These are phyloP conservation scores for Colletotrichum acutatum DNA, from an alignment of 2,329 filamentous ascomycete genomes.

Conservation along the genomic window DNA sequence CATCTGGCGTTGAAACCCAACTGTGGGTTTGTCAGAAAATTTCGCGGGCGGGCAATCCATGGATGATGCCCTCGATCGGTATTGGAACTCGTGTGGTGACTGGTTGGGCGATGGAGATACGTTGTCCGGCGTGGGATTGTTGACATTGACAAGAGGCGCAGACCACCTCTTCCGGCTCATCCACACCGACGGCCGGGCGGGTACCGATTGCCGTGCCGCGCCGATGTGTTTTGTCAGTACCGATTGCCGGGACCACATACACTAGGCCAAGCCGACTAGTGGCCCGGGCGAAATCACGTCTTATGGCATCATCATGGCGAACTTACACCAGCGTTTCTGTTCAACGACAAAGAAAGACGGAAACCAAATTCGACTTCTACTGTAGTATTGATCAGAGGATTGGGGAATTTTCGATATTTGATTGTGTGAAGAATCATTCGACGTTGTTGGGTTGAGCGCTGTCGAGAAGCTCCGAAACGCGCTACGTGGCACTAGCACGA, in stretches of 20 bases:
- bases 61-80: conserved; percentile 10
- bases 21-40: conserved; percentile 20
- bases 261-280: conserved; percentile 28
- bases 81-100: conserved; percentile 3
- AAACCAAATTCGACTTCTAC: no score
- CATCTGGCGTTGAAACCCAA: conserved; percentile 18
- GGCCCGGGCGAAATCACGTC: conserved; percentile 31
- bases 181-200: conserved; percentile 24
- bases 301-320: conserved; percentile 34
- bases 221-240: conserved; percentile 8
- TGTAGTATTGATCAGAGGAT: no score
- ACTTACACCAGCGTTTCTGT: conserved; percentile 10
- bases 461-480: no score
- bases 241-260: conserved; percentile 23
- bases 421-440: no score
- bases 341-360: no score
- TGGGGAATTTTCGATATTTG: no score
- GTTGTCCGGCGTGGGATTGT: conserved; percentile 4
- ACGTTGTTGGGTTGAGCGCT: no score
- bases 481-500: no score
- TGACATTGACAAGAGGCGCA: not conserved
- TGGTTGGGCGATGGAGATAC: conserved; percentile 7
- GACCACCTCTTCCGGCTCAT: not conserved
- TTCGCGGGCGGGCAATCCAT: conserved; percentile 7
- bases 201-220: conserved; percentile 29